Percentiles rank a stretch among this genome's conserved stretches.
These are phyloP conservation scores for Volvox africanus DNA, from an alignment of 139 green algal genomes.

Conservation along the genomic window DNA sequence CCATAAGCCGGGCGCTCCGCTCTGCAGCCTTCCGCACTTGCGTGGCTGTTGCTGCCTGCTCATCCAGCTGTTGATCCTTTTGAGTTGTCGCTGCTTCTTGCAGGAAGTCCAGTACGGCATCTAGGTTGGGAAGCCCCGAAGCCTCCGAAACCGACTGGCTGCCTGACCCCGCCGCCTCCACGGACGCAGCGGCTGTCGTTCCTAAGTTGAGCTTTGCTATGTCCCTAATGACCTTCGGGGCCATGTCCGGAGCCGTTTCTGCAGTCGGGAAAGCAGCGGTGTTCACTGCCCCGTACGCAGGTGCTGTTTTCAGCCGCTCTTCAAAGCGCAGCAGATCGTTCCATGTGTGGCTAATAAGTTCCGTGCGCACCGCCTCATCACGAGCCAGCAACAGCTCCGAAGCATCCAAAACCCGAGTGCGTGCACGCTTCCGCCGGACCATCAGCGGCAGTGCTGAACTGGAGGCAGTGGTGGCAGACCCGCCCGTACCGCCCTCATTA, in stretches of 20 bases:
- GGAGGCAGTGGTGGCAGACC: not conserved
- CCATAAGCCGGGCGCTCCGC: not conserved
- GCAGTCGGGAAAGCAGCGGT: not conserved
- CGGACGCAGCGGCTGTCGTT: not conserved
- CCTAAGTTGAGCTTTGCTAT: too few species aligned
- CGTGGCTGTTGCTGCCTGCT: not conserved
- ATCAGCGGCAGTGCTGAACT: not conserved
- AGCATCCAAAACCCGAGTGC: conserved; percentile 6
- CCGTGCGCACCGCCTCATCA: conserved; percentile 46
- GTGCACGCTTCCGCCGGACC: not conserved
- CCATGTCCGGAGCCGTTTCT: not conserved
- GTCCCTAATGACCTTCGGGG: too few species aligned
- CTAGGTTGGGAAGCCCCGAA: not conserved
- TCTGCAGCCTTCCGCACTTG: not conserved
- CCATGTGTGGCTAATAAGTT: conserved; percentile 38
- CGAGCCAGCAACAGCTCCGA: conserved; percentile 45
- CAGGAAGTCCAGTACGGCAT: not conserved
- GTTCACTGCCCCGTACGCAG: too few species aligned
- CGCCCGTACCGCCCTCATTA: not conserved
- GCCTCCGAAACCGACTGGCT: not conserved
- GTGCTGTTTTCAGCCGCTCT: not conserved
- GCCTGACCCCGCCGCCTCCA: not conserved
- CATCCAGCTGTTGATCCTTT: not conserved
- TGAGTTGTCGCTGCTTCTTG: too few species aligned
- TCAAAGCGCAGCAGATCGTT: conserved; percentile 35